Base-by-base conservation (phyloP, 2,329 filamentous ascomycete species). In the Colletotrichum cuscutae region DNA sequence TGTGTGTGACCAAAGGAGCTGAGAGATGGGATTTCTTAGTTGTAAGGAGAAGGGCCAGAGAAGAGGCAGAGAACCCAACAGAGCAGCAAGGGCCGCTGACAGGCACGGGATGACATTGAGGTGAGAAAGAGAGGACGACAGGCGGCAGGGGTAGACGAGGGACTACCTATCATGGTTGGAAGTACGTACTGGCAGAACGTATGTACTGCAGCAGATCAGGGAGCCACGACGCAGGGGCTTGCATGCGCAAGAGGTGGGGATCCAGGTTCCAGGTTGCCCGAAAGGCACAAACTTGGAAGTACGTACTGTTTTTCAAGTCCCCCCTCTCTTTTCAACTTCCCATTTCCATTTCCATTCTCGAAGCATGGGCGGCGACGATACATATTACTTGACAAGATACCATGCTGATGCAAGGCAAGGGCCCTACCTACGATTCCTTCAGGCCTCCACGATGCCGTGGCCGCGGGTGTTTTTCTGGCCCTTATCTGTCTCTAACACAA, bases 171-270 rank as follows among this genome's bases (percentile, higher is more conserved):
- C 0, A 42, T 42, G 37, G n/a, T 19, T 9, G 6, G 9, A n/a
- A 19, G 42, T 49, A 49, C 42, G 42, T 46, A 46, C 42, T n/a
- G 42, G 19, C 4, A 42, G 15, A 5, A 42, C 15, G 37, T 19
- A 42, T 6, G 37, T 19, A 19, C 42, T 37, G 42, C 35, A 49
- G 42, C 42, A 68, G 59, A 64, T 58, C 59, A 65, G 30, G 68
- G 54, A 65, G 42, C 22, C 37, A 35, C 32, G 54, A 60, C 42
- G 68, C 68, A 66, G 62, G 63, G 68, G 68, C 42, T 28, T 13
- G 26, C 26, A 53, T 12, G 46, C 30, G 30, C 62, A 49, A n/a
- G 15, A 4, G 42, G 19, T 49, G 42, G 42, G 19, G 42, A n/a
- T 49, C 42, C 19, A 49, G 42, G 42, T 49, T 66, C 62, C 32